A percentile compares a stretch with the other conserved stretches of the same genome.
phyloP scores from a whole-genome alignment of 164 flowering plant species.

The Pachysandra terminalis region DNA sequence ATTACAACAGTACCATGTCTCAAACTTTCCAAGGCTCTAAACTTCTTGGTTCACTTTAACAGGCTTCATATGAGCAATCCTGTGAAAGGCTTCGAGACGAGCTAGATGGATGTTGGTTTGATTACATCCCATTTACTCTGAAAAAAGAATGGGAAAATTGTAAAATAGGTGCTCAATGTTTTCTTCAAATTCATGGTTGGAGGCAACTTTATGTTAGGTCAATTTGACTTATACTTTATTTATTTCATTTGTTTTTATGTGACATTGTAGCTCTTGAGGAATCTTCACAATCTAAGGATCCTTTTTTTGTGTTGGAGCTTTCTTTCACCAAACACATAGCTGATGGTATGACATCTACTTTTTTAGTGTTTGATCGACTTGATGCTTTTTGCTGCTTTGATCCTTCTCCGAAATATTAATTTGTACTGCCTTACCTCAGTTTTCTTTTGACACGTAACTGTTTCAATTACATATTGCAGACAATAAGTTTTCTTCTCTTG shows the following conservation, averaged over 20 bases:
- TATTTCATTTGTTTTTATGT: slow-evolving; percentile 6
- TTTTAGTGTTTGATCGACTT: not conserved
- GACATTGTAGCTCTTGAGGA: slow-evolving; percentile 41
- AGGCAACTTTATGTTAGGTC: not conserved
- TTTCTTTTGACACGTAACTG: not conserved
- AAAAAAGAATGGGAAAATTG: slow-evolving; percentile 54
- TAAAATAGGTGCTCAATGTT: slow-evolving; percentile 36
- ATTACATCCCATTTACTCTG: slow-evolving; percentile 46
- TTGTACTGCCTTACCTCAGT: not conserved
- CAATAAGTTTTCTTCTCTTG: slow-evolving; percentile 23
- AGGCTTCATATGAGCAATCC: slow-evolving; percentile 49
- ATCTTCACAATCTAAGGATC: slow-evolving; percentile 42
- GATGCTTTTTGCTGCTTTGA: not conserved
- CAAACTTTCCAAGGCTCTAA: slow-evolving; percentile 17
- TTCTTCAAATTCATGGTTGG: not conserved
- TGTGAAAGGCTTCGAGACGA: slow-evolving; percentile 37
- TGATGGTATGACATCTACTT: slow-evolving; percentile 27
- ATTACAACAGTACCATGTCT: not conserved
- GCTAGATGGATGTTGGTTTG: slow-evolving; percentile 59
- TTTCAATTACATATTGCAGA: slow-evolving; percentile 26
- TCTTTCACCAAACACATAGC: slow-evolving; percentile 16
- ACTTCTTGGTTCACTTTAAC: slow-evolving; percentile 28
- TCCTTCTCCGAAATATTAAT: not conserved
- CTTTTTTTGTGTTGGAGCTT: slow-evolving; percentile 39
- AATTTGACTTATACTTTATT: not conserved